Evolutionary conservation across 192 early-diverging fungal genomes (phyloP).

Genomic region (Coemansia sp.): DNA sequence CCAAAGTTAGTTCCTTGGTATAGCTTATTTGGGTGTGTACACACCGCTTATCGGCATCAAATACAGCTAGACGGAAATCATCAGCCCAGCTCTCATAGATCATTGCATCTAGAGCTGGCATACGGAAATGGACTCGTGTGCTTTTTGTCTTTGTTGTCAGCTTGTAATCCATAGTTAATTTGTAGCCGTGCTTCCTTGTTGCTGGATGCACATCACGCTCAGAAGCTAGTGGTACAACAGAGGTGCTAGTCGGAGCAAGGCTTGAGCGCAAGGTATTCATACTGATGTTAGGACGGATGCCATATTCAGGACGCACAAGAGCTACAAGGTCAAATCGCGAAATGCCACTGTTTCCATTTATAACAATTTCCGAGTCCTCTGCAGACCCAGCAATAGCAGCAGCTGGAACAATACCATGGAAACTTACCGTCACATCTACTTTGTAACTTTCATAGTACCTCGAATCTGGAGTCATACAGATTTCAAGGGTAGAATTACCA

Average conservation of each 20-base stretch:
- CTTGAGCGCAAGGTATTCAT: slow-evolving; percentile 62
- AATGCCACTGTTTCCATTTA: slow-evolving; percentile 51
- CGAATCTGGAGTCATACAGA: slow-evolving; percentile 85
- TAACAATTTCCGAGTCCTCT: slow-evolving; percentile 10
- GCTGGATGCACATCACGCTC: slow-evolving; percentile 74
- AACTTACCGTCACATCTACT: slow-evolving; percentile 66
- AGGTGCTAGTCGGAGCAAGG: slow-evolving; percentile 62
- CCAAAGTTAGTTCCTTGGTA: slow-evolving; percentile 61
- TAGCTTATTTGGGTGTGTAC: slow-evolving; percentile 73
- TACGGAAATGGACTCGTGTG: slow-evolving; percentile 38
- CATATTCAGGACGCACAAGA: slow-evolving; percentile 69
- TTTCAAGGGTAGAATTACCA: slow-evolving; percentile 72
- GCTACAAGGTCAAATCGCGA: slow-evolving; percentile 70
- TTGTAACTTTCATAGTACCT: slow-evolving; percentile 64
- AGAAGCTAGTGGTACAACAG: slow-evolving; percentile 59
- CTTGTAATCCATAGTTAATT: slow-evolving; percentile 73
- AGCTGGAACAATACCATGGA: slow-evolving; percentile 68
- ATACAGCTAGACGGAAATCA: slow-evolving; percentile 63
- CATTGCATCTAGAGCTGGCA: slow-evolving; percentile 51
- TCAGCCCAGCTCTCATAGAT: slow-evolving; percentile 83
- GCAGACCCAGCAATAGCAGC: slow-evolving; percentile 26
- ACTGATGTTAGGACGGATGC: slow-evolving; percentile 53
- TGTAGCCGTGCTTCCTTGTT: slow-evolving; percentile 61
- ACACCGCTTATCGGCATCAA: slow-evolving; percentile 75
- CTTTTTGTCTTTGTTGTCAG: slow-evolving; percentile 57